Conservation (phyloP, 805 yeast species). For the Yarrowia sp. region DNA sequence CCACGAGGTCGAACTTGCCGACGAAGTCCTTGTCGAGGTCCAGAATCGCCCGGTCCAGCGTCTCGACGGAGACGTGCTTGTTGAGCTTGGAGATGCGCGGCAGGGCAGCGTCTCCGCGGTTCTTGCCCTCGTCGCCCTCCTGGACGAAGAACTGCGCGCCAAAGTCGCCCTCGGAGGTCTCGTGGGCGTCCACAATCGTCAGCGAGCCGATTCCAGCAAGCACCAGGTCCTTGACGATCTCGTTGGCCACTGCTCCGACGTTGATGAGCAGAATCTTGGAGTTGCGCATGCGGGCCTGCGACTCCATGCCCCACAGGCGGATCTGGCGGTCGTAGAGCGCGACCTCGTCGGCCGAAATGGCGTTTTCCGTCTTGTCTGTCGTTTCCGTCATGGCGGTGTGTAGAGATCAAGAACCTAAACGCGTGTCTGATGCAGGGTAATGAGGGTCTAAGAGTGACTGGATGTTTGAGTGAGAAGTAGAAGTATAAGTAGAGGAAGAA, state of each 20-base stretch:
- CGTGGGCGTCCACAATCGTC: slow-evolving; percentile 61
- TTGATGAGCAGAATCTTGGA: slow-evolving; percentile 70
- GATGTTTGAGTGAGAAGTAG: too few species aligned
- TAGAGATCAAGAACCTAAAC: slow-evolving; percentile 1
- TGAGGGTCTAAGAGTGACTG: too few species aligned
- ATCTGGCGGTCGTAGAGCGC: slow-evolving; percentile 94
- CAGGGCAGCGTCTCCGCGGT: slow-evolving; percentile 54
- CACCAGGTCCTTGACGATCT: slow-evolving; percentile 77
- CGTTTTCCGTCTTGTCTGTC: background rate
- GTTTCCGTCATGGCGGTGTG: background rate
- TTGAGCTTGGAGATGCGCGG: slow-evolving; percentile 68
- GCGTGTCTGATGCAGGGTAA: slow-evolving; percentile 1
- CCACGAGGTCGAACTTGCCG: slow-evolving; percentile 60
- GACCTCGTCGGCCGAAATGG: slow-evolving; percentile 58
- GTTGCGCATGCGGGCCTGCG: slow-evolving; percentile 68
- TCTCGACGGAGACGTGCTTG: slow-evolving; percentile 62
- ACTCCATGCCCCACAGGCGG: slow-evolving; percentile 92
- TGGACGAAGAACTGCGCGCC: slow-evolving; percentile 72
- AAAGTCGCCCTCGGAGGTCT: slow-evolving; percentile 59
- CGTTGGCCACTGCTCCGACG: slow-evolving; percentile 75
- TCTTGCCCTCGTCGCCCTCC: slow-evolving; percentile 52
- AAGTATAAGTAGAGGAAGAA: too few species aligned
- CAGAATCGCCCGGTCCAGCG: slow-evolving; percentile 43
- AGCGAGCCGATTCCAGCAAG: slow-evolving; percentile 84
- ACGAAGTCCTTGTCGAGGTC: slow-evolving; percentile 43